Evolutionary conservation across 1,284 basidiomycete genomes (phyloP).

Genomic region (Ceratobasidium sp.): DNA sequence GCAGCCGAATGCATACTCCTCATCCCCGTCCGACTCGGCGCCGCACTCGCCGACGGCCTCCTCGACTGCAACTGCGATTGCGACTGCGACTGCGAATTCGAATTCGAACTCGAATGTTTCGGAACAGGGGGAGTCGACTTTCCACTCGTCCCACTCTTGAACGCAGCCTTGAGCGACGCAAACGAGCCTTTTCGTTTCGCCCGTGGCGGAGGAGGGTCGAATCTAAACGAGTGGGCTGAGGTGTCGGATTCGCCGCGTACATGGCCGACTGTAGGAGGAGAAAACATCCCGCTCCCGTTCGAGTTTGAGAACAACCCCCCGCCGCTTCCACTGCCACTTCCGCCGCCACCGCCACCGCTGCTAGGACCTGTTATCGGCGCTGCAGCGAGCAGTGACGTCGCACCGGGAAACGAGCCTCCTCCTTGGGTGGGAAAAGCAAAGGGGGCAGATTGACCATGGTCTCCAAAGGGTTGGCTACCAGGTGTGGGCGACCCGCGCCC

Average conservation of each 20-base stretch:
- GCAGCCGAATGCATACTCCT: constrained; percentile 41
- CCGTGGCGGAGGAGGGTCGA: constrained; percentile 56
- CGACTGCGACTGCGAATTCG: constrained; percentile 62
- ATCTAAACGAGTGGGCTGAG: constrained; percentile 68
- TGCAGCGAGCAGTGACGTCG: constrained; percentile 34
- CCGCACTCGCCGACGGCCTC: constrained; percentile 69
- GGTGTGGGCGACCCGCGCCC: constrained; percentile 41
- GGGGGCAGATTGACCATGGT: constrained; percentile 28
- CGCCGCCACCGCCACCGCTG: constrained; percentile 43
- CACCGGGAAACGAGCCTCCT: constrained; percentile 19
- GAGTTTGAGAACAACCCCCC: constrained; percentile 69
- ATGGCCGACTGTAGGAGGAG: constrained; percentile 68
- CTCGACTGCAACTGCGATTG: constrained; percentile 63
- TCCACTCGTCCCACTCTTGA: constrained; percentile 74
- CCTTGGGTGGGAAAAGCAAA: constrained; percentile 35
- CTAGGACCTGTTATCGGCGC: neutral
- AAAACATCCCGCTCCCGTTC: constrained; percentile 66
- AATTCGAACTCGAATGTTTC: constrained; percentile 55
- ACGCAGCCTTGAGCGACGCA: constrained; percentile 87
- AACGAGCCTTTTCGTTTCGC: constrained; percentile 82
- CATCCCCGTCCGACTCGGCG: constrained; percentile 52
- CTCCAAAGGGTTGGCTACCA: constrained; percentile 38
- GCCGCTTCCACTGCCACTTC: constrained; percentile 48
- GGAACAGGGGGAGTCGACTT: constrained; percentile 63
- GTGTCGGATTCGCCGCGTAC: constrained; percentile 77